Base-by-base conservation (phyloP, 2,329 filamentous ascomycete species). In the Colletotrichum euphorbiae region DNA sequence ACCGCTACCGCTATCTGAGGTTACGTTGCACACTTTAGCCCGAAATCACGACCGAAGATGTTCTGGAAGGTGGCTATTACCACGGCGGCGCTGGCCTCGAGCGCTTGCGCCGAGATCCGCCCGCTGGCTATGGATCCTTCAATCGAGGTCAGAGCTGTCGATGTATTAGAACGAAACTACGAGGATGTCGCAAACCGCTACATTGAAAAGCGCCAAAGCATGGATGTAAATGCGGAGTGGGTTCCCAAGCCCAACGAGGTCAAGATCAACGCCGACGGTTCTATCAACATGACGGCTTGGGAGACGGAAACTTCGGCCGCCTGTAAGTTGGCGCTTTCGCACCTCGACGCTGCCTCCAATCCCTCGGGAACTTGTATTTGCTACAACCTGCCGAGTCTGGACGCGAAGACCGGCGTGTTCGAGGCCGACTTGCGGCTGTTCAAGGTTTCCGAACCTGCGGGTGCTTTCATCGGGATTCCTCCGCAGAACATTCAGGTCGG, bases 341-440 rank as follows among this genome's bases (percentile, higher is more conserved):
- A 79, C 28, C 82, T 93, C 55, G 81, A 82, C 13, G 81, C 84
- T 68, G 87, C 89, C 46, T 85, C 87, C 24, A 95, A 94, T 72
- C 91, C 91, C 5, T 91, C 91, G 9, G 93, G 93, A 57, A 87
- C 93, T 54, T 91, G 90, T 67, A 87, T 93, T 54, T 97, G 93
- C 85, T 96, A 95, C 81, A 97, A 96, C 76, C 79, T 97, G 24
- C 89, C 90, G 0, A 88, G 87, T 43, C 84, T 93, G 65, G 86
- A 95, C 79, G 88, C 87, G 72, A 78, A 78, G 4, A 89, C 87
- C 0, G 92, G 92, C 33, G 81, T 89, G 15, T 96, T 96, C 76
- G 87, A 92, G 78, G 92, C 92, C 33, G 93, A 96, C 76, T 78
- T 96, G 57, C 85, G 92, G 61, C 81, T 96, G 68, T 96, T 89